Evolutionary conservation across 208 protist species (phyloP), one percentile per base, ranked within the genome.

Genomic region (Crithidia fasciculata): DNA sequence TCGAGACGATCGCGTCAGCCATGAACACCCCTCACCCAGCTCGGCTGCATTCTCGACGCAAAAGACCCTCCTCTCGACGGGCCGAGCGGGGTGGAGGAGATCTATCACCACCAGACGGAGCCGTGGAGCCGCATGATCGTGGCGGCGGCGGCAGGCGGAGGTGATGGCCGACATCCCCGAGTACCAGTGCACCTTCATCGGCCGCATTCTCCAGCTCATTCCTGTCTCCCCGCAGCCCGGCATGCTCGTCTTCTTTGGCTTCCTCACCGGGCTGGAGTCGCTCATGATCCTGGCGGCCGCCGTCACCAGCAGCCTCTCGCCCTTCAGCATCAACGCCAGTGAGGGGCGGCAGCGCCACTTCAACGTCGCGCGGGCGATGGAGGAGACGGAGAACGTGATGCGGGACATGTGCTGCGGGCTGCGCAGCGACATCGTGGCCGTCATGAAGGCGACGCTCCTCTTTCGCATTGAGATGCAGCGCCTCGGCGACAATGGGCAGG

Each of bases 301-400:
- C 37, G 85, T 90, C 39, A 84, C 82, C 19, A 86, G 86, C 64
- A 89, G 85, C 52, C 77, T 84, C 18, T 85, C 85, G 10, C 87
- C 87, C 13, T 92, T 95, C 73, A 82, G 79, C 49, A 76, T 88
- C 16, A 78, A 68, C 54, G 60, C 75, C 59, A 60, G 50, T 55
- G 74, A 82, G 37, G 69, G 78, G 10, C 59, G 71, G 16, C 69
- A 71, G 67, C 61, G 63, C 39, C 61, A 72, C 72, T 93, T 84
- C 55, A 86, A 76, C 61, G 69, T 86, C 40, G 78, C 79, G 16
- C 74, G 84, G 15, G 85, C 84, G 52, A 94, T 94, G 90, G 90
- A 92, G 77, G 87, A 85, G 64, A 91, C 87, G 60, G 87, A 95
- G 76, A 91, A 92, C 69, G 80, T 83, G 36, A 95, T 95, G 85